phyloP scores from a whole-genome alignment of 257 asterid species.

The Paulownia fortunei region DNA sequence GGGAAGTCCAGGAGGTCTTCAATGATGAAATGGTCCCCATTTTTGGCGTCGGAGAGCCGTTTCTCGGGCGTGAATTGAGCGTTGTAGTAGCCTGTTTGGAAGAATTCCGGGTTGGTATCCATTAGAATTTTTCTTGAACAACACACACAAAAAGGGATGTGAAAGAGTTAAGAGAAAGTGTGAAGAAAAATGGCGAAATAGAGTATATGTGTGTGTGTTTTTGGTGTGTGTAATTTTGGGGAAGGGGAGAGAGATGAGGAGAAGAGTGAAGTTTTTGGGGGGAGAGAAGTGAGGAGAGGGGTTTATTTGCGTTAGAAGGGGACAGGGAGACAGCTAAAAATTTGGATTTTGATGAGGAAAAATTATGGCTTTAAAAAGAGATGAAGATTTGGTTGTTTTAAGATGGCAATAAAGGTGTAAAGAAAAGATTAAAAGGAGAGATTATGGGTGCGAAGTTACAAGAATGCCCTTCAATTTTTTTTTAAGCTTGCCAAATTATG shows the following conservation, averaged over 20 bases:
- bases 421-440: not conserved
- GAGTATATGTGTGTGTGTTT: conserved; percentile 18
- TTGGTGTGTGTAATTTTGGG: not conserved
- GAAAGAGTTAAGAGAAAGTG: not conserved
- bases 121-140: not conserved
- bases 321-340: conserved; percentile 57
- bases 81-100: conserved; percentile 45
- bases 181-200: not conserved
- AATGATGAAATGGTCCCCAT: conserved; percentile 61
- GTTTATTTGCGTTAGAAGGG: conserved; percentile 77
- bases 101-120: conserved; percentile 52
- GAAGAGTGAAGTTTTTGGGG: conserved; percentile 29
- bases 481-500: not conserved
- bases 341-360: conserved; percentile 67
- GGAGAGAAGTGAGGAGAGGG: conserved; percentile 53
- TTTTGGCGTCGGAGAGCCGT: conserved; percentile 49
- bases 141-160: not conserved
- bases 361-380: conserved; percentile 52
- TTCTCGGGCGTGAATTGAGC: conserved; percentile 48
- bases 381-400: conserved; percentile 34
- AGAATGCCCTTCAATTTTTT: conserved; percentile 1
- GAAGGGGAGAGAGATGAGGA: conserved; percentile 28
- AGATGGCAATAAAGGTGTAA: not conserved
- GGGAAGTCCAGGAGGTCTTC: conserved; percentile 88
- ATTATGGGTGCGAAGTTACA: not conserved